Conservation (phyloP, 345 rosid species). For the Eucalyptus marginata region DNA sequence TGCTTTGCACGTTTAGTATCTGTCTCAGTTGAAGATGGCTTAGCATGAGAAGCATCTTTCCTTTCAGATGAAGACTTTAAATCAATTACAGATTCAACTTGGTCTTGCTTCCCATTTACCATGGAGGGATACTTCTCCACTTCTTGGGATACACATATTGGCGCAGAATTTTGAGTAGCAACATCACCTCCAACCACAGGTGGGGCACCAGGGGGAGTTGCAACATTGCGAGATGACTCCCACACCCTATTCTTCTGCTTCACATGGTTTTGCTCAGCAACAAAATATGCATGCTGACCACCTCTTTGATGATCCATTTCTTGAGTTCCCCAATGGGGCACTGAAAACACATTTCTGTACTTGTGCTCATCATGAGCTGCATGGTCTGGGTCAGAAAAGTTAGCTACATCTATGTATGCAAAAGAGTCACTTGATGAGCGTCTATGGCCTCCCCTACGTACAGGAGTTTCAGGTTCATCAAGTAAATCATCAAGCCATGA, state of each 20-base stretch:
- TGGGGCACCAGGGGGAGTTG: neutral
- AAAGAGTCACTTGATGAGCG: conserved; percentile 60
- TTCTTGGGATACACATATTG: conserved; percentile 3
- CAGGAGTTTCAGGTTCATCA: conserved; percentile 35
- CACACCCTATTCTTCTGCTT: conserved; percentile 10
- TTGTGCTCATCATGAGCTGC: conserved; percentile 6
- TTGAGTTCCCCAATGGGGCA: conserved; percentile 31
- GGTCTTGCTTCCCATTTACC: conserved; percentile 4
- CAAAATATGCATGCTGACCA: conserved; percentile 3
- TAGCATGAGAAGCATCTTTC: conserved; percentile 32
- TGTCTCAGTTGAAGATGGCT: conserved; percentile 33
- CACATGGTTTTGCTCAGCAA: neutral
- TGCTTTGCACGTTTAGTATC: conserved; percentile 86
- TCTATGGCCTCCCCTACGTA: conserved; percentile 23
- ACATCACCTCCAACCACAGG: neutral
- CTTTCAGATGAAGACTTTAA: conserved; percentile 40
- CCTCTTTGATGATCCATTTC: conserved; percentile 22
- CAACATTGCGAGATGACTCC: conserved; percentile 1
- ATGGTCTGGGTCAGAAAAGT: neutral
- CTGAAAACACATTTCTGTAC: conserved; percentile 2
- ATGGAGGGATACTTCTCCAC: conserved; percentile 2
- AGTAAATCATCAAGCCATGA: conserved; percentile 65
- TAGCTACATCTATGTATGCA: conserved; percentile 22
- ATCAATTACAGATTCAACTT: neutral
- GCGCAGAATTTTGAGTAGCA: neutral